Evolutionary conservation across 805 yeast species (phyloP).

Genomic region (Starmera caribaea): DNA sequence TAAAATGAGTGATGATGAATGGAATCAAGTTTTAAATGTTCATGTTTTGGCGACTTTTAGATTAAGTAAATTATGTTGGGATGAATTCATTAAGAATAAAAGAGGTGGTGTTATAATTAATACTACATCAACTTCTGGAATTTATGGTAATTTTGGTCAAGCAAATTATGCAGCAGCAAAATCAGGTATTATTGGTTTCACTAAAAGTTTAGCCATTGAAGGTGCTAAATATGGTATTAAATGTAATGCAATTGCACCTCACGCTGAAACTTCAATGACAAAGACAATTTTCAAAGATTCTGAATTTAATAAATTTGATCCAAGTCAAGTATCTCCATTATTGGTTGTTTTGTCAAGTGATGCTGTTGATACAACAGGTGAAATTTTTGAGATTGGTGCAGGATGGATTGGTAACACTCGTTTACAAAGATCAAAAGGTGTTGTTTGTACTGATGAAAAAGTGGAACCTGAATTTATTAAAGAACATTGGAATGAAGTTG

Average conservation of each 20-base stretch:
- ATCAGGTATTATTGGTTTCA: constrained; percentile 76
- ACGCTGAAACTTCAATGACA: constrained; percentile 98
- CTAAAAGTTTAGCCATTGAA: constrained; percentile 82
- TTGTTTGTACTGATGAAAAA: constrained; percentile 37
- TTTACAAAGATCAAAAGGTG: constrained; percentile 91
- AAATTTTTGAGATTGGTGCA: constrained; percentile 86
- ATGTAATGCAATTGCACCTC: constrained; percentile 87
- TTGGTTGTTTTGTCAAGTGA: constrained; percentile 74
- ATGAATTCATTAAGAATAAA: constrained; percentile 60
- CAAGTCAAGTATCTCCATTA: constrained; percentile 85
- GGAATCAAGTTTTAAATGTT: constrained; percentile 73
- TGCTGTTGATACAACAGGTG: constrained; percentile 60
- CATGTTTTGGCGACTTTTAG: constrained; percentile 77
- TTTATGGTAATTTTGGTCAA: constrained; percentile 96
- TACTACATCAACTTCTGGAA: constrained; percentile 92
- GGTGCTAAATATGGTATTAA: constrained; percentile 72
- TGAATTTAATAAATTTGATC: constrained; percentile 77
- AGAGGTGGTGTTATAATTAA: constrained; percentile 76
- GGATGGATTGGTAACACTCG: constrained; percentile 95
- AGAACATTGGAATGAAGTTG: constrained; percentile 56
- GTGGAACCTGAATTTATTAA: constrained; percentile 60
- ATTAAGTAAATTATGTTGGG: constrained; percentile 89
- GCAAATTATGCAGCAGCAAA: constrained; percentile 94
- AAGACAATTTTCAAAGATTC: constrained; percentile 71
- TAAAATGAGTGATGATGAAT: constrained; percentile 76